phyloP scores from a whole-genome alignment of 2,329 filamentous ascomycete genomes.

The Ciborinia camelliae region DNA sequence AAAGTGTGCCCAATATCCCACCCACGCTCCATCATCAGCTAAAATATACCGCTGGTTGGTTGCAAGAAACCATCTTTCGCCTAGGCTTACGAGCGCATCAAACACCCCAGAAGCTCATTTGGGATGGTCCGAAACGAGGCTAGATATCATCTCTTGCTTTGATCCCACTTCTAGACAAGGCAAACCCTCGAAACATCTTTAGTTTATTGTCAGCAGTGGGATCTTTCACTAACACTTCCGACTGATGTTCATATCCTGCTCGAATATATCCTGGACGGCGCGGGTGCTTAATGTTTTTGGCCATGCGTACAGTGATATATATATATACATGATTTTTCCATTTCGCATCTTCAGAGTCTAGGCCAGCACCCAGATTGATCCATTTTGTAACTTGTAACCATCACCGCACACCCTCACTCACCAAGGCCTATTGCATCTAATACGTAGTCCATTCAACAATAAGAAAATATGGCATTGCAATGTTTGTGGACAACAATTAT shows the following conservation, averaged over 20 bases:
- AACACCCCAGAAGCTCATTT: background rate
- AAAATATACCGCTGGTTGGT: background rate
- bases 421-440: conserved; percentile 23
- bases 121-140: background rate
- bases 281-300: background rate
- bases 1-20: background rate
- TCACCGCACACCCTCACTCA: conserved; percentile 20
- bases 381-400: conserved; percentile 21
- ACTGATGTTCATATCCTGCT: conserved; percentile 17
- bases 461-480: conserved; percentile 17
- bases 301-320: background rate
- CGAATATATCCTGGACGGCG: conserved; percentile 4
- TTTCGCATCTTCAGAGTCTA: conserved; percentile 19
- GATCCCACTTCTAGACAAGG: conserved; percentile 15
- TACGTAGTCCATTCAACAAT: conserved; percentile 25
- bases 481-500: conserved; percentile 17
- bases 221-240: conserved; percentile 13
- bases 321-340: conserved; percentile 22
- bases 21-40: background rate
- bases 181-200: conserved; percentile 15
- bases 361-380: conserved; percentile 21
- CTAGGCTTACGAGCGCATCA: background rate
- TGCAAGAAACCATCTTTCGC: background rate
- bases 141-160: conserved; percentile 6
- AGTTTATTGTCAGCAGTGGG: conserved; percentile 15